A percentile compares a stretch with the other conserved stretches of the same genome.
Conservation (phyloP, 768 basidiomycete genomes). For the Pluteus cervinus region DNA sequence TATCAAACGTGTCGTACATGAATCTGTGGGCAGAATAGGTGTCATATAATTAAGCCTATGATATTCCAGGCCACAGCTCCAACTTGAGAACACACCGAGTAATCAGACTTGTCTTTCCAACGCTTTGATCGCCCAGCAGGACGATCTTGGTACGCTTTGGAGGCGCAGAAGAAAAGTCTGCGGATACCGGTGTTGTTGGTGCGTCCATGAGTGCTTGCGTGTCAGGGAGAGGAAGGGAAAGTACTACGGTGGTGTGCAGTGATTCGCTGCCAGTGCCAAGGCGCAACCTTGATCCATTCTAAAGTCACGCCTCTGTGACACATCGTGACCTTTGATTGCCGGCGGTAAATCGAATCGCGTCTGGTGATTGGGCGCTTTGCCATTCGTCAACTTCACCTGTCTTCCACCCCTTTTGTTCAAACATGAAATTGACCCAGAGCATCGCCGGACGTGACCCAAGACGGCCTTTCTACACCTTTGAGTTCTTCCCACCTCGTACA, state of each 20-base stretch:
- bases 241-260: too few species aligned
- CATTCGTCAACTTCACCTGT: too few species aligned
- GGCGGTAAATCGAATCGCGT: too few species aligned
- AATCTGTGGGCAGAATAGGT: slow-evolving; percentile 44
- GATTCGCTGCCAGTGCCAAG: too few species aligned
- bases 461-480: slow-evolving; percentile 93
- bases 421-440: too few species aligned
- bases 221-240: not conserved
- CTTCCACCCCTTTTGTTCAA: too few species aligned
- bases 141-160: slow-evolving; percentile 97
- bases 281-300: too few species aligned
- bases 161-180: slow-evolving; percentile 83
- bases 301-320: too few species aligned
- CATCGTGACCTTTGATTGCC: too few species aligned
- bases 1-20: slow-evolving; percentile 99
- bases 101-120: slow-evolving; percentile 98
- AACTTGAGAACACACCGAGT: slow-evolving; percentile 58
- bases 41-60: too few species aligned
- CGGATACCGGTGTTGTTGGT: slow-evolving; percentile 61
- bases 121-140: slow-evolving; percentile 93
- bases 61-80: slow-evolving; percentile 6
- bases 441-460: too few species aligned
- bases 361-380: too few species aligned
- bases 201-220: slow-evolving; percentile 38
- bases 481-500: slow-evolving; percentile 96